Evolutionary conservation across 148 eudicot species (phyloP), one percentile per base, ranked within the genome.

Genomic region (Dianthus caryophyllus): DNA sequence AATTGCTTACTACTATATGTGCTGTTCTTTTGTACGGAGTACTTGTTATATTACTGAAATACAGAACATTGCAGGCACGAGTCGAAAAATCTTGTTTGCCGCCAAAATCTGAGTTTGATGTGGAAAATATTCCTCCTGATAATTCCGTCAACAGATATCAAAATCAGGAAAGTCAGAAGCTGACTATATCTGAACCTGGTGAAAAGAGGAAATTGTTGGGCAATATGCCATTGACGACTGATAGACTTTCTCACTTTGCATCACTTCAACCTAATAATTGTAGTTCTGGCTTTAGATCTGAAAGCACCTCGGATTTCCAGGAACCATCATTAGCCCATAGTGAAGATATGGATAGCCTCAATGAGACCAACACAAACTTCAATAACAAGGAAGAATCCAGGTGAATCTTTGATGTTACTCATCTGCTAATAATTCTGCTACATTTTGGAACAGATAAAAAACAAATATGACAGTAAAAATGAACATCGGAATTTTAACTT

Each of bases 351-450:
- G 78, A 27, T 22, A 30, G 43, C 61, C 61, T 68, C 61, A 60
- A 65, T 56, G 84, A 78, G 71, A 74, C 52, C 63, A 85, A 80
- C 69, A 56, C 75, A 47, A 81, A 79, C 14, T 67, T 73, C 70
- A 64, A 58, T 73, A 68, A 65, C 51, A 67, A 39, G 43, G 66
- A 64, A 41, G 73, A 79, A 54, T 71, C 69, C 43, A 80, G 95
- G 97, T 88, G 68, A 72, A 57, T 58, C 24, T 38, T 50, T 55
- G 43, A 33, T 70, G 5, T 59, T 68, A 16, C 22, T 57, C 9
- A 56, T 52, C 55, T 73, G 41, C 54, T 47, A 18, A 10, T 62
- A 24, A 2, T 18, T 13, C n/a, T 29, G 41, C 14, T 58, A 57
- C 21, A 57, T 57, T 29, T 29, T 9, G 16, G 1, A 57, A 38